Percentiles rank a stretch among this genome's conserved stretches.
Evolutionary conservation across 164 flowering plant species (phyloP).

Genomic region (Magnolia changhungtana): DNA sequence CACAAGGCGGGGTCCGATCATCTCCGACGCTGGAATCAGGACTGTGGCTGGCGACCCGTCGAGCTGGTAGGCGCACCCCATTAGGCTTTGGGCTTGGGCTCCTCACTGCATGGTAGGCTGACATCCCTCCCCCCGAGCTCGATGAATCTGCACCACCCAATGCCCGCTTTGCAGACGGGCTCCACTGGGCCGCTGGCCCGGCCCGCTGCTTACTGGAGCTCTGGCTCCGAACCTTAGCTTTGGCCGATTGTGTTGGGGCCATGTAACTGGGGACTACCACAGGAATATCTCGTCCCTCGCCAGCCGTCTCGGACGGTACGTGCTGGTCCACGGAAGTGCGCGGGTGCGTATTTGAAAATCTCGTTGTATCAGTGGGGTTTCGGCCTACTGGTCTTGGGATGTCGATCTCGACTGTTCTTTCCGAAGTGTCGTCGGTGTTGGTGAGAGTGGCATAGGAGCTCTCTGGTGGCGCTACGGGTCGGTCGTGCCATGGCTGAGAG

Average conservation of each 20-base stretch:
- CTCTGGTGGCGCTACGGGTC: slow-evolving; percentile 26
- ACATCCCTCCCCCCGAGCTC: slow-evolving; percentile 62
- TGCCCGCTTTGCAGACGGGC: slow-evolving; percentile 42
- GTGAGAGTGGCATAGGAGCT: slow-evolving; percentile 37
- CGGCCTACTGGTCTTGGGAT: slow-evolving; percentile 25
- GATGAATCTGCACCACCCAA: slow-evolving; percentile 53
- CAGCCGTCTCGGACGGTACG: neutral
- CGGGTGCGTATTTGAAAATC: slow-evolving; percentile 12
- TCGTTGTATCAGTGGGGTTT: slow-evolving; percentile 11
- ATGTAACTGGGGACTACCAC: slow-evolving; percentile 76
- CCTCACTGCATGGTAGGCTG: slow-evolving; percentile 33
- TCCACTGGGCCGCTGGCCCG: slow-evolving; percentile 45
- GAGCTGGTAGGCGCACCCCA: slow-evolving; percentile 18
- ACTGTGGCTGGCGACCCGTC: slow-evolving; percentile 29
- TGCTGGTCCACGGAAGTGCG: neutral
- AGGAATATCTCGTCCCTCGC: neutral
- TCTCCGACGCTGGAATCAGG: slow-evolving; percentile 45
- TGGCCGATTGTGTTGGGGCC: slow-evolving; percentile 88
- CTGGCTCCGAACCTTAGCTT: slow-evolving; percentile 59
- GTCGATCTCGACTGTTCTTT: slow-evolving; percentile 88
- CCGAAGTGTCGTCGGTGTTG: slow-evolving; percentile 54
- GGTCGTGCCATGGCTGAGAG: slow-evolving; percentile 50
- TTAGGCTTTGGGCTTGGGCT: slow-evolving; percentile 51
- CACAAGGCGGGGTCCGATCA: slow-evolving; percentile 30
- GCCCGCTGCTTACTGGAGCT: slow-evolving; percentile 31